Conservation (phyloP, 75 land plant species). For the Adiantum capillusveneris region DNA sequence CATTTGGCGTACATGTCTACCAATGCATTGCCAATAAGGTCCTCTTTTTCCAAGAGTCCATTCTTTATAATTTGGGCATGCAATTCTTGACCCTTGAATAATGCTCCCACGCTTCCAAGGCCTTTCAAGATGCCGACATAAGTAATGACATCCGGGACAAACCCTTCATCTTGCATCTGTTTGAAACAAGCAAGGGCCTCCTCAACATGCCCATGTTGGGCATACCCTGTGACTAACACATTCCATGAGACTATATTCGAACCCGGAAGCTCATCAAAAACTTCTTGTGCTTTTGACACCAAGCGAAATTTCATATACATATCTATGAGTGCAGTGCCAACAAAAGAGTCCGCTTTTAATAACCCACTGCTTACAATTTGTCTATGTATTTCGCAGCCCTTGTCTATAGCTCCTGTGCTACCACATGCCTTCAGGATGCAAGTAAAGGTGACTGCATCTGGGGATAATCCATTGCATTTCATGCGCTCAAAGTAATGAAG, state of each 20-base stretch:
- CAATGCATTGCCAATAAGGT: conserved; percentile 6
- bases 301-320: conserved; percentile 40
- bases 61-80: conserved; percentile 3
- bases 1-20: conserved; percentile 12
- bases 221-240: conserved; percentile 8
- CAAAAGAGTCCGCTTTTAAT: background rate
- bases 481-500: conserved; percentile 24
- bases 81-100: background rate
- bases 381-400: conserved; percentile 4
- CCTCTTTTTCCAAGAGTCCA: conserved; percentile 5
- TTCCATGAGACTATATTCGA: conserved; percentile 36
- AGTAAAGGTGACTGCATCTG: conserved; percentile 31
- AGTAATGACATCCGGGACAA: background rate
- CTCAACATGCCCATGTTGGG: conserved; percentile 6
- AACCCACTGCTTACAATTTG: background rate
- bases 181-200: conserved; percentile 6
- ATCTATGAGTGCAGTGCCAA: conserved; percentile 61
- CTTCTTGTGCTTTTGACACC: conserved; percentile 30
- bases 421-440: conserved; percentile 31
- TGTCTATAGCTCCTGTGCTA: conserved; percentile 1
- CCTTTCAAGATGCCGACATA: background rate
- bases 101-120: background rate
- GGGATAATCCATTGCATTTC: conserved; percentile 14
- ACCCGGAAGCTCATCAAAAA: conserved; percentile 36
- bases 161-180: conserved; percentile 8